Evolutionary conservation across 352 stramenopile species (phyloP), one percentile per base, ranked within the genome.

Genomic region (Phytophthora cryptogea): DNA sequence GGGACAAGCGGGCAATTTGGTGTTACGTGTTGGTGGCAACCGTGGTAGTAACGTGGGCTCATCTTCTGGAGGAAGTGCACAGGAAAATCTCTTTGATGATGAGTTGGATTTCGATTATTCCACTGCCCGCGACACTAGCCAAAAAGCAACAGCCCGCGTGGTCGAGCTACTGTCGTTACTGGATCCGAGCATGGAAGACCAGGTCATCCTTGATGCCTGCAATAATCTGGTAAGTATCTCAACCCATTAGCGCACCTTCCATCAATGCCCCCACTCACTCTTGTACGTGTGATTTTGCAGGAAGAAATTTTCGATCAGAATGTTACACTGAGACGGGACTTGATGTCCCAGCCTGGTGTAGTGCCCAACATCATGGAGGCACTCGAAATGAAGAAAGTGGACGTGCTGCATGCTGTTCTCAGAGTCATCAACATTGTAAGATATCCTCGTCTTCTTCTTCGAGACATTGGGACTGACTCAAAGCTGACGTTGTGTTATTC

Each of bases 351-450:
- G 44, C 80, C 92, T n/a, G 90, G 90, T 20, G 88, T 97, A 1
- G 88, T 97, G 43, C 90, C 90, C 0, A 97, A 94, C 46, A 93
- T 97, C 52, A 96, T 97, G 90, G 90, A 97, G 53, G 88, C 92
- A 4, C 72, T 97, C 5, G 90, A 97, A 62, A 94, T 96, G 75
- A 96, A 95, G 62, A 94, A 94, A 44, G 80, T 92, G 43, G 80
- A 95, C 30, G 86, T 96, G 2, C 39, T 97, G 5, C 78, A 89
- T 48, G 86, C 87, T 4, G 87, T 97, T 5, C 79, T 97, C 16
- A 68, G 81, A 27, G 85, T 97, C 33, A 80, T 97, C 37, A 96
- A 97, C 50, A 88, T 86, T 66, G 83, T 92, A 51, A 47, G 71
- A 30, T 40, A 1, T 13, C 13, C 9, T 54, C 6, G 16, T 32